Percentiles rank a stretch among this genome's conserved stretches.
Evolutionary conservation across 345 rosid species (phyloP).

Genomic region (Populus deltoides): DNA sequence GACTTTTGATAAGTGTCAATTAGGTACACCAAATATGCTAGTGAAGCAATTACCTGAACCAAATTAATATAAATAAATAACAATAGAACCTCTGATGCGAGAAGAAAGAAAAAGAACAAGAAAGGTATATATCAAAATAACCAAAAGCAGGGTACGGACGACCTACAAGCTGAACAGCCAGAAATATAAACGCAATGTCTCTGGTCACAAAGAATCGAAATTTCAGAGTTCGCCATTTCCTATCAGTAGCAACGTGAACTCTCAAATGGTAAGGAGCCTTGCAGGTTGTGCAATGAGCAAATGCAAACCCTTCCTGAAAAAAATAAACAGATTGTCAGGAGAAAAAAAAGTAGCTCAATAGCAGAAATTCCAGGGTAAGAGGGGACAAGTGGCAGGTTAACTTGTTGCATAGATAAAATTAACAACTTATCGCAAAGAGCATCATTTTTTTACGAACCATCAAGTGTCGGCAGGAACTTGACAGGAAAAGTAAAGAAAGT

Average conservation of each 20-base stretch:
- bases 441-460: not conserved
- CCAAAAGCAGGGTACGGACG: constrained; percentile 5
- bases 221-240: constrained; percentile 94
- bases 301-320: constrained; percentile 96
- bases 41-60: constrained; percentile 75
- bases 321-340: not conserved
- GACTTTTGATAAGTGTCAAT: constrained; percentile 70
- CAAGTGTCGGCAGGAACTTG: not conserved
- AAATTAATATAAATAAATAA: constrained; percentile 11
- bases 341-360: not conserved
- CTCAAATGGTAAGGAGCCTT: constrained; percentile 96
- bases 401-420: not conserved
- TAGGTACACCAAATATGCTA: constrained; percentile 83
- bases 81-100: not conserved
- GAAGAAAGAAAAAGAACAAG: not conserved
- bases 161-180: constrained; percentile 89
- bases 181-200: constrained; percentile 83
- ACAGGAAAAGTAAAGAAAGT: not conserved
- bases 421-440: not conserved
- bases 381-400: not conserved
- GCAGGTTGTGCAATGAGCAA: constrained; percentile 99
- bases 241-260: constrained; percentile 93
- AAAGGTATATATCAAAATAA: not conserved
- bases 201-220: constrained; percentile 98
- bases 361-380: not conserved